These are phyloP conservation scores for Suhomyces atakaporum DNA, from an alignment of 1,139 yeast species.

Conservation along the genomic window DNA sequence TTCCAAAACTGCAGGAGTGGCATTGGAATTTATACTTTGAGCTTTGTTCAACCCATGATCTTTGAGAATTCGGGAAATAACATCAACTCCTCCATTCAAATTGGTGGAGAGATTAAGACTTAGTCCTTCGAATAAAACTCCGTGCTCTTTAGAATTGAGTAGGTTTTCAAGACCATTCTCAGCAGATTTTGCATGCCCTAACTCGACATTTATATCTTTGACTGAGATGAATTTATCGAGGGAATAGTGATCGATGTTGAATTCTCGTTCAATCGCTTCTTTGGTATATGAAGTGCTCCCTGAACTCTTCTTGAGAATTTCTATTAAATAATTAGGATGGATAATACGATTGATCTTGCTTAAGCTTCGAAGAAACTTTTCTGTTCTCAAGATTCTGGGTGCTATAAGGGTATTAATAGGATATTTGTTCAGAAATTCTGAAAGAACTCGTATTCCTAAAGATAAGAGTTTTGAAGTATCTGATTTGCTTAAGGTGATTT, in stretches of 20 bases:
- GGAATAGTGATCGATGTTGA: conserved; percentile 34
- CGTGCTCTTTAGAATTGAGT: conserved; percentile 29
- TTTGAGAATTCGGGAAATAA: conserved; percentile 59
- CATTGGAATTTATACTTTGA: conserved; percentile 31
- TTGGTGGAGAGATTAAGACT: conserved; percentile 60
- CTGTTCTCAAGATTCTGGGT: conserved; percentile 79
- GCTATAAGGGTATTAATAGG: conserved; percentile 60
- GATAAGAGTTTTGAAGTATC: conserved; percentile 29
- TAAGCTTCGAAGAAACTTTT: conserved; percentile 65
- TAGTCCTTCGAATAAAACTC: conserved; percentile 46
- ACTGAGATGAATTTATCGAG: conserved; percentile 36
- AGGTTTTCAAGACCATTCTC: conserved; percentile 24
- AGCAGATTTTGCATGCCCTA: conserved; percentile 26
- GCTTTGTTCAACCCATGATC: conserved; percentile 60
- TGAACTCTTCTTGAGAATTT: conserved; percentile 33
- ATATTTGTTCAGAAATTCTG: conserved; percentile 29
- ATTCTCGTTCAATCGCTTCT: conserved; percentile 24
- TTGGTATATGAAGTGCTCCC: conserved; percentile 17
- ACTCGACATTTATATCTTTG: conserved; percentile 34
- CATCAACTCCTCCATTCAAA: conserved; percentile 67
- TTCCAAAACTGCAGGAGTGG: conserved; percentile 12
- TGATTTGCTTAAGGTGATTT: conserved; percentile 38
- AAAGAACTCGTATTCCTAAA: conserved; percentile 45
- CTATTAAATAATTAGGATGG: conserved; percentile 50
- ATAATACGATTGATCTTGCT: conserved; percentile 41